Evolutionary conservation across 1,284 basidiomycete genomes (phyloP).

Genomic region (Grifola frondosa): DNA sequence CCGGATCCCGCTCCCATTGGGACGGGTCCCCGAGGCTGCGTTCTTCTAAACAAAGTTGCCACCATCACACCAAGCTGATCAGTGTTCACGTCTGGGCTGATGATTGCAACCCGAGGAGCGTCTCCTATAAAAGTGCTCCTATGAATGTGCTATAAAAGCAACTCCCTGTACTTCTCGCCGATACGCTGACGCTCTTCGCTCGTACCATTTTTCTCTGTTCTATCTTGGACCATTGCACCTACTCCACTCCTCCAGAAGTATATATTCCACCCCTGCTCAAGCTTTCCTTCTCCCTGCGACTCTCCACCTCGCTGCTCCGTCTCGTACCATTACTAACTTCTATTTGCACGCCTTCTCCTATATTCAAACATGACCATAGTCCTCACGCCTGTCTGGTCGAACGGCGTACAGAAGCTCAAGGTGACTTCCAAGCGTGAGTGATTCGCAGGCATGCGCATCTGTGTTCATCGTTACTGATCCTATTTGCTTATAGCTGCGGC

Average conservation of each 20-base stretch:
- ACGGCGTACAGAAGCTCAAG: conserved; percentile 68
- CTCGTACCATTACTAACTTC: conserved; percentile 1
- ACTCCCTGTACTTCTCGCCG: no score
- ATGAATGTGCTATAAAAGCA: no score
- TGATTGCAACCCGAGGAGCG: no score
- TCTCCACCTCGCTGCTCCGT: conserved; percentile 9
- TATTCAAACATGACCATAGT: conserved; percentile 54
- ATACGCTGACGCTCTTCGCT: no score
- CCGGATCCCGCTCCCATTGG: no score
- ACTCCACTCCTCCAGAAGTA: conserved; percentile 4
- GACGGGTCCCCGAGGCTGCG: not conserved
- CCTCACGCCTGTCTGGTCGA: conserved; percentile 67
- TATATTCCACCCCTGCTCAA: conserved; percentile 17
- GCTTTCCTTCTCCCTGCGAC: no score
- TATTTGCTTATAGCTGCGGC: conserved; percentile 37
- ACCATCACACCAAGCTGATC: not conserved
- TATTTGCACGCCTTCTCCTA: conserved; percentile 3
- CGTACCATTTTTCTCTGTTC: conserved; percentile 9
- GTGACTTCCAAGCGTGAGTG: conserved; percentile 55
- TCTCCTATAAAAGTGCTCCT: no score
- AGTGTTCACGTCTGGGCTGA: no score
- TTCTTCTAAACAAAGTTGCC: not conserved
- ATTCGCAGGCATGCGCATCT: not conserved
- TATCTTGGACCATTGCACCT: conserved; percentile 4
- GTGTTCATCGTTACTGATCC: conserved; percentile 7